Conservation (phyloP, 2,329 filamentous ascomycete genomes). For the Ceratocystis variospora region DNA sequence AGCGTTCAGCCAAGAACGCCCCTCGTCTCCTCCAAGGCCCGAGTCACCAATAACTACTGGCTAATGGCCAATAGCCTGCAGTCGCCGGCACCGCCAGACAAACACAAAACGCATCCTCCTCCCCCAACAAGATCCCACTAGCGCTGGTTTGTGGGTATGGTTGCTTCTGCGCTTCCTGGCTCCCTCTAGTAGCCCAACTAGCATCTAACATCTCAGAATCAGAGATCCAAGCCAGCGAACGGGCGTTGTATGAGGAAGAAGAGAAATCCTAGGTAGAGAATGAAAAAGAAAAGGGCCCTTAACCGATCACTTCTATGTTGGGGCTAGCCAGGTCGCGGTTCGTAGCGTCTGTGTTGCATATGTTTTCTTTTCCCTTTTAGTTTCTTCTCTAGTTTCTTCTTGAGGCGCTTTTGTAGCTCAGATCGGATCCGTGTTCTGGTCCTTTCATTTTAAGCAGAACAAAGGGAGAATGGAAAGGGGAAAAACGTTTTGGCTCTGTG, state of each 20-base stretch:
- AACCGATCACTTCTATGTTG: background rate
- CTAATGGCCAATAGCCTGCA: background rate
- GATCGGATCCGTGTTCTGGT: background rate
- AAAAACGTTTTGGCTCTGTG: background rate
- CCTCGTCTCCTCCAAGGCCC: background rate
- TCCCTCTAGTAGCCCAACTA: background rate
- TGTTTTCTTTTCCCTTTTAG: background rate
- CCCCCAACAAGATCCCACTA: no score
- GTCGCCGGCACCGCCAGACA: no score
- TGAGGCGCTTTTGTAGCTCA: background rate
- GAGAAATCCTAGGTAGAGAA: background rate
- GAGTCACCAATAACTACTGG: background rate
- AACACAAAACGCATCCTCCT: no score
- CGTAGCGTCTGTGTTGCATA: background rate
- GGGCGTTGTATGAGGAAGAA: no score
- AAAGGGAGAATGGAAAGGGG: background rate
- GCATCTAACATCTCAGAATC: background rate
- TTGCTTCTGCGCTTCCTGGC: background rate
- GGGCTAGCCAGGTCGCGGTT: background rate
- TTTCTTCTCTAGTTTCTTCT: background rate
- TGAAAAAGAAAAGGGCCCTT: background rate
- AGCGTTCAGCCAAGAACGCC: background rate
- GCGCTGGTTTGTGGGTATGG: no score
- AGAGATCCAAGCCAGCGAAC: background rate
- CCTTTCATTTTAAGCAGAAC: background rate